phyloP scores from a whole-genome alignment of 306 rosid genomes.

The Cicer judaicum region DNA sequence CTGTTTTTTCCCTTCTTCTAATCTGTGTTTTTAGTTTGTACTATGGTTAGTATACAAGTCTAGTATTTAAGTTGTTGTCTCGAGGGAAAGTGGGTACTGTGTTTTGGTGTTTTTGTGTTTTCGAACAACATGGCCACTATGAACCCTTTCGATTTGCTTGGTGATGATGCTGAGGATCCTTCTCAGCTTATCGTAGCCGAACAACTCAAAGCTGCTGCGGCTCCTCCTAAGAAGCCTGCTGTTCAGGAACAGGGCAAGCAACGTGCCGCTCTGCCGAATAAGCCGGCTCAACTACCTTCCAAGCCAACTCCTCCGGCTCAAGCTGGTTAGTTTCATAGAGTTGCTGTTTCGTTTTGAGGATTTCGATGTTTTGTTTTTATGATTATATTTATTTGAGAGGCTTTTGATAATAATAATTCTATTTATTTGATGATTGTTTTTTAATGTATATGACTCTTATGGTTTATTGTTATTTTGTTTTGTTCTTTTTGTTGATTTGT shows the following conservation, averaged over 20 bases:
- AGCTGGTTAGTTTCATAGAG: slow-evolving; percentile 61
- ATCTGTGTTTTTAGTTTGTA: no score
- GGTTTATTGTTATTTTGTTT: background rate
- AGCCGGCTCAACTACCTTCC: slow-evolving; percentile 75
- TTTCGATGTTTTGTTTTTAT: background rate
- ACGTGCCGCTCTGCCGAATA: slow-evolving; percentile 46
- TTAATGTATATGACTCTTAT: background rate
- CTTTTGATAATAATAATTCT: background rate
- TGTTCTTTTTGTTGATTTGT: background rate
- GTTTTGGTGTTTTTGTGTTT: background rate
- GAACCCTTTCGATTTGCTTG: slow-evolving; percentile 93
- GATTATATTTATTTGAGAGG: background rate
- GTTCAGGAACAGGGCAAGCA: slow-evolving; percentile 49
- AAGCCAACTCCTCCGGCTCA: slow-evolving; percentile 85
- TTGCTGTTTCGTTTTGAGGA: background rate
- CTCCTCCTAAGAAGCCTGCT: slow-evolving; percentile 48
- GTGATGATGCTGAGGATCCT: slow-evolving; percentile 93
- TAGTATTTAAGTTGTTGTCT: background rate
- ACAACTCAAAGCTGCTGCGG: slow-evolving; percentile 56
- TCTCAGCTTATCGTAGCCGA: slow-evolving; percentile 70
- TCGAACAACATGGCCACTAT: slow-evolving; percentile 69
- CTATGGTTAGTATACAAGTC: no score
- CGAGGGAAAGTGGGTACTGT: background rate
- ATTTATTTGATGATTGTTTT: background rate
- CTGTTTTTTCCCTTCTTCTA: no score